Percentiles rank a stretch among this genome's conserved stretches.
Conservation (phyloP, 495 filamentous ascomycete species). For the Saxophila tyrrhenica region DNA sequence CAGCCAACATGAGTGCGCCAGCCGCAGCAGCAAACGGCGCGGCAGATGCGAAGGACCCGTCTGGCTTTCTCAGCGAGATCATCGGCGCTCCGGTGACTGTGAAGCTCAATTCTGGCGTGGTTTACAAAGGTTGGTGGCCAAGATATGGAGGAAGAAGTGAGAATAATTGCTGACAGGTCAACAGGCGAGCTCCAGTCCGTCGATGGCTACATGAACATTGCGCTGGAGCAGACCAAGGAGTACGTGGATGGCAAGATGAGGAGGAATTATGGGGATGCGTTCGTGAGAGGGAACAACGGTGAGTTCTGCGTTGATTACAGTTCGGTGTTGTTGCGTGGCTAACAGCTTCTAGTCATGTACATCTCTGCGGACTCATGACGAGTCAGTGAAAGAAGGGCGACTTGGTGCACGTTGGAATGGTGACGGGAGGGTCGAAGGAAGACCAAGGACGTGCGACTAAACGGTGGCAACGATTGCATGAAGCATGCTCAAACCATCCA, state of each 20-base stretch:
- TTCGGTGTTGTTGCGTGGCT: neutral
- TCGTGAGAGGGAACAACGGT: slow-evolving; percentile 96
- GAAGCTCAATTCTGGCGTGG: slow-evolving; percentile 88
- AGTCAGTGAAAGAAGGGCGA: neutral
- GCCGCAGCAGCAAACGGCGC: slow-evolving; percentile 25
- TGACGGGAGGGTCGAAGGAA: neutral
- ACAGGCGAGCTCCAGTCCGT: slow-evolving; percentile 88
- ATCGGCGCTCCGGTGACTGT: slow-evolving; percentile 86
- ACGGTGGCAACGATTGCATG: too few relatives aligned
- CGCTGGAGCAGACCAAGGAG: slow-evolving; percentile 88
- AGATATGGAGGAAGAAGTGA: too few relatives aligned
- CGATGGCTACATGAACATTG: slow-evolving; percentile 99
- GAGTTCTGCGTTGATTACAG: slow-evolving; percentile 4
- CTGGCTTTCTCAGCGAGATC: slow-evolving; percentile 80
- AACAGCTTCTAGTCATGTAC: slow-evolving; percentile 50
- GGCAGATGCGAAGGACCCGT: slow-evolving; percentile 73
- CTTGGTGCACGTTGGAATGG: too few relatives aligned
- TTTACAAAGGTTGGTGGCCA: slow-evolving; percentile 82
- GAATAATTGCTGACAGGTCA: too few relatives aligned
- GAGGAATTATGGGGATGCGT: slow-evolving; percentile 84
- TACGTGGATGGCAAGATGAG: slow-evolving; percentile 71
- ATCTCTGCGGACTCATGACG: slow-evolving; percentile 56
- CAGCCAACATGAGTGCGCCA: slow-evolving; percentile 7
- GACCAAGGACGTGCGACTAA: neutral
- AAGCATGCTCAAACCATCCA: too few relatives aligned